Base-by-base conservation (phyloP, 495 filamentous ascomycete genomes). In the Podospora pseudoanserina region DNA sequence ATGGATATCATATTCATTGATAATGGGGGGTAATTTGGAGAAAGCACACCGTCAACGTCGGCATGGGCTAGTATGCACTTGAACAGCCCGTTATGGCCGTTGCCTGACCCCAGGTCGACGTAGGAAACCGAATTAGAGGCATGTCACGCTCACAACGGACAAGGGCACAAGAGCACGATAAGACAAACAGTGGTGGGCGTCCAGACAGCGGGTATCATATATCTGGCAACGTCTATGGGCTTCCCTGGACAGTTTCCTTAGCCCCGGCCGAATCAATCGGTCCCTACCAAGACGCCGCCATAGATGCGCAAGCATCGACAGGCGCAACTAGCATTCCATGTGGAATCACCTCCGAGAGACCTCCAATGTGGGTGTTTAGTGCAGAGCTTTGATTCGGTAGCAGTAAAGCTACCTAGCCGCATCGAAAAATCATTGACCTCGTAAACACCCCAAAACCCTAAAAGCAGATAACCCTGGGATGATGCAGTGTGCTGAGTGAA, bases 381-480 rank as follows among this genome's bases (percentile, higher is more conserved):
- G 66, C 73, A 66, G 61, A 68, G 72, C 73, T 74, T 77, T 70
- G 68, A 75, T 78, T 78, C 68, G 76, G 76, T 75, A 77, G 73
- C 70, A 70, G 73, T 71, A 57, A 30, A 67, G 73, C 72, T 77
- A 78, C 75, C 76, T 71, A 71, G 70, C 76, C 76, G 70, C 71
- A 71, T 71, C 70, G 62, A 39, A 70, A 73, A 72, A 70, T 77
- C 72, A 63, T 78, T 72, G 75, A 73, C 72, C 73, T 76, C 72
- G 70, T 76, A 71, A 77, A 74, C 76, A 77, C 75, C 73, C 73
- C 71, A 68, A 77, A 75, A 69, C 75, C 73, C 49, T 65, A 65
- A 77, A 78, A 76, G 73, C 76, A 76, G 68, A 68, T 75, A 69
- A 74, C 76, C 71, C 73, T 70, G 72, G 75, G 75, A 76, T 74